Conservation (phyloP, 192 early-diverging fungal species). For the Entomortierella chlamydospora region DNA sequence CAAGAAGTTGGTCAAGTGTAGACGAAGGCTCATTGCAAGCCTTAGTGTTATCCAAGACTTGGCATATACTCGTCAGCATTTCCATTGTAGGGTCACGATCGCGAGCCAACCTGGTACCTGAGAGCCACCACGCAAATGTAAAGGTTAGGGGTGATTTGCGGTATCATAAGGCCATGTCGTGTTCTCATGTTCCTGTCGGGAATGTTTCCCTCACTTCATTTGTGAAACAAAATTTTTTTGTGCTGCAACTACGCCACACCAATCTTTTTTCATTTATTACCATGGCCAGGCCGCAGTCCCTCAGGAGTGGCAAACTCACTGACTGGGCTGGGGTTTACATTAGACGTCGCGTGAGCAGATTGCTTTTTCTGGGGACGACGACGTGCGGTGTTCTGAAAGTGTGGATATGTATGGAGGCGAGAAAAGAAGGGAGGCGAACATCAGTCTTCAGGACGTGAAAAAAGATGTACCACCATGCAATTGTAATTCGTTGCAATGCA, state of each 20-base stretch:
- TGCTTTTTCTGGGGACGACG: slow-evolving; percentile 36
- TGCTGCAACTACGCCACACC: neutral
- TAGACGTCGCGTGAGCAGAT: slow-evolving; percentile 12
- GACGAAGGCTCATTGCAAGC: slow-evolving; percentile 11
- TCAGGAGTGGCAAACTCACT: neutral
- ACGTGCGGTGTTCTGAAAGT: slow-evolving; percentile 19
- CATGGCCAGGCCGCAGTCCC: slow-evolving; percentile 26
- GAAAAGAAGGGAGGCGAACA: neutral
- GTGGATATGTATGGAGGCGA: neutral
- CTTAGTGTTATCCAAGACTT: slow-evolving; percentile 23
- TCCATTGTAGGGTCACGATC: slow-evolving; percentile 14
- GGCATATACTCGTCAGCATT: slow-evolving; percentile 18
- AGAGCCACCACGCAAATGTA: neutral
- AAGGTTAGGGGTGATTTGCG: neutral
- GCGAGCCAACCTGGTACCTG: slow-evolving; percentile 7
- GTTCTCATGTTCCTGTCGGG: too few relatives aligned
- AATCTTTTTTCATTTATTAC: slow-evolving; percentile 20
- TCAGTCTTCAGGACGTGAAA: neutral
- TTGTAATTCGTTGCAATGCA: neutral
- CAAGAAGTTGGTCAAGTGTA: slow-evolving; percentile 18
- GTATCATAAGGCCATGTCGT: neutral
- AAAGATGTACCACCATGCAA: neutral
- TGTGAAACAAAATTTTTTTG: slow-evolving; percentile 4
- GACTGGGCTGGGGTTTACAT: neutral
- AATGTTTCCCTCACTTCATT: too few relatives aligned